A percentile compares a stretch with the other conserved stretches of the same genome.
Evolutionary conservation across 192 early-diverging fungal species (phyloP).

Genomic region (Coemansia sp.): DNA sequence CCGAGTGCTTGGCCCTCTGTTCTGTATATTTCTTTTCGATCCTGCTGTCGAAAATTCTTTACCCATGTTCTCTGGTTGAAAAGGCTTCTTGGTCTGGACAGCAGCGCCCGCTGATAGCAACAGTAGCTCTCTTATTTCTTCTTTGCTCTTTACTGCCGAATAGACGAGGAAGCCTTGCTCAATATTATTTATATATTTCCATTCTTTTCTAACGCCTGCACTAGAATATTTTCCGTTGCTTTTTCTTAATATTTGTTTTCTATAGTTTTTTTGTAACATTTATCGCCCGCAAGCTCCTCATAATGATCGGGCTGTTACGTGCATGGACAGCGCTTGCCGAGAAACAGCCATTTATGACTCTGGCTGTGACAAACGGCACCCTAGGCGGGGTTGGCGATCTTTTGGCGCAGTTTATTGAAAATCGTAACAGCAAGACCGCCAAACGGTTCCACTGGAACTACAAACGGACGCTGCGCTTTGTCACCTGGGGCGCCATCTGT

Average conservation of each 20-base stretch:
- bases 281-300: neutral
- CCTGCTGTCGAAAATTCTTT: too few species aligned
- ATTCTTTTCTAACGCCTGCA: neutral
- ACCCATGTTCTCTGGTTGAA: too few species aligned
- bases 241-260: neutral
- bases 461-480: slow-evolving; percentile 60
- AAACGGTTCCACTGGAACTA: slow-evolving; percentile 30
- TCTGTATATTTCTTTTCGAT: neutral
- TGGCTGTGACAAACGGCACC: slow-evolving; percentile 66
- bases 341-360: slow-evolving; percentile 61
- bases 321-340: slow-evolving; percentile 46
- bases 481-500: slow-evolving; percentile 65
- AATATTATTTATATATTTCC: neutral
- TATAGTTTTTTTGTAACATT: neutral
- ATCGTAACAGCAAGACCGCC: slow-evolving; percentile 13
- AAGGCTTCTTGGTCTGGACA: neutral
- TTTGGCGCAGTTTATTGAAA: slow-evolving; percentile 61
- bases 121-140: neutral
- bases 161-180: too few species aligned
- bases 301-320: slow-evolving; percentile 32
- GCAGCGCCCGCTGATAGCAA: neutral
- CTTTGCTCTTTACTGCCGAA: neutral
- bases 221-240: neutral
- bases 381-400: slow-evolving; percentile 66
- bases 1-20: too few species aligned